Conservation (phyloP, 1,284 basidiomycete genomes). For the Microbotryum silenes-acaulis region DNA sequence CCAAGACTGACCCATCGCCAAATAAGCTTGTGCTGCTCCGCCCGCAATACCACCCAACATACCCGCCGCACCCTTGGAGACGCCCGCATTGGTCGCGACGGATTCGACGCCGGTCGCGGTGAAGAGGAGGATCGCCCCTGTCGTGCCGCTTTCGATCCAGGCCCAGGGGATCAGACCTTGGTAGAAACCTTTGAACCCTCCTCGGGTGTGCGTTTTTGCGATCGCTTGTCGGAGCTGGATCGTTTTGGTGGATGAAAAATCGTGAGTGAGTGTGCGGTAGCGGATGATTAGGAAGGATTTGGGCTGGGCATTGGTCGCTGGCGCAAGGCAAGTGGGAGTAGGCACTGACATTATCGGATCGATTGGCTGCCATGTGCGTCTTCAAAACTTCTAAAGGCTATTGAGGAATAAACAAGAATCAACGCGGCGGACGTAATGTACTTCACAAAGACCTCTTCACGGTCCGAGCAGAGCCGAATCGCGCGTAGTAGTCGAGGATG, state of each 20-base stretch:
- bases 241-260: no score
- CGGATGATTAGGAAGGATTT: no score
- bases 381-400: slow-evolving; percentile 31
- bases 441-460: no score
- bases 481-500: no score
- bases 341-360: slow-evolving; percentile 11
- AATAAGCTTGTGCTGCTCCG: slow-evolving; percentile 95
- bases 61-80: slow-evolving; percentile 73
- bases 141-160: slow-evolving; percentile 67
- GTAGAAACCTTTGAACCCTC: slow-evolving; percentile 84
- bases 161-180: slow-evolving; percentile 96
- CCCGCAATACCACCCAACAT: slow-evolving; percentile 93
- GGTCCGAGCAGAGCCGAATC: no score
- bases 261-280: no score
- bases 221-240: slow-evolving; percentile 6
- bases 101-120: slow-evolving; percentile 88
- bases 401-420: slow-evolving; percentile 1
- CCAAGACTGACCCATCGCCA: slow-evolving; percentile 65
- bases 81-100: slow-evolving; percentile 52
- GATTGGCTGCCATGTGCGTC: slow-evolving; percentile 24
- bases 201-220: slow-evolving; percentile 47
- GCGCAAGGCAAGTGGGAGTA: no score
- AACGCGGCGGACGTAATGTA: no score
- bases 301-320: no score
- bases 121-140: slow-evolving; percentile 92